Conservation (phyloP, 192 early-diverging fungal genomes). For the Coemansia interrupta region DNA sequence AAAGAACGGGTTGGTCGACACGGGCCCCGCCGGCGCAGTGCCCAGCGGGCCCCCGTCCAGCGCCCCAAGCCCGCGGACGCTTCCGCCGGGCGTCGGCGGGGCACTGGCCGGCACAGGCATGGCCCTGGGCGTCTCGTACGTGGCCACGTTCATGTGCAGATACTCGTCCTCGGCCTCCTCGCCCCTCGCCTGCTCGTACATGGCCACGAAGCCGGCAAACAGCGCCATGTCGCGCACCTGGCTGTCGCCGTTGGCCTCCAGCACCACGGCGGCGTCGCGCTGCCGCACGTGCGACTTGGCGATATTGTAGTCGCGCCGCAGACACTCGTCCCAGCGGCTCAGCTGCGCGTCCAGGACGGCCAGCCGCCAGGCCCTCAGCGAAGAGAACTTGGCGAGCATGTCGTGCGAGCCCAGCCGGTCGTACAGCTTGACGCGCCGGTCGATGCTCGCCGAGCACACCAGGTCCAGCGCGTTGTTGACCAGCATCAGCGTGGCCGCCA, state of each 20-base stretch:
- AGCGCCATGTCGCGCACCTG: conserved; percentile 14
- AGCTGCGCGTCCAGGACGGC: conserved; percentile 28
- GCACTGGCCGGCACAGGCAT: conserved; percentile 20
- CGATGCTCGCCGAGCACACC: conserved; percentile 19
- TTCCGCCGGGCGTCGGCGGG: conserved; percentile 18
- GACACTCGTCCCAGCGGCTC: conserved; percentile 35
- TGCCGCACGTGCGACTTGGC: conserved; percentile 20
- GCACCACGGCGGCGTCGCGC: conserved; percentile 11
- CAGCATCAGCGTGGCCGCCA: conserved; percentile 28
- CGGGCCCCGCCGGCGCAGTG: not conserved
- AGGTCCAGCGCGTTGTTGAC: conserved; percentile 20
- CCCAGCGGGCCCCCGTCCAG: too few species aligned
- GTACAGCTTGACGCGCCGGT: conserved; percentile 34
- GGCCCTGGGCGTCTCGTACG: conserved; percentile 8
- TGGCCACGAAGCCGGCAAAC: conserved; percentile 32
- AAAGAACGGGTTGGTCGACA: conserved; percentile 33
- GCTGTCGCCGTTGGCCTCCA: conserved; percentile 34
- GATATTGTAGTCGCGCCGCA: conserved; percentile 48
- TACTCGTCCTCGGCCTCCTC: conserved; percentile 35
- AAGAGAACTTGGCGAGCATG: conserved; percentile 29
- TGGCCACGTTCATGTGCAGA: conserved; percentile 28
- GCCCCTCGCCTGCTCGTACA: conserved; percentile 30
- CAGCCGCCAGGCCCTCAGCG: conserved; percentile 22
- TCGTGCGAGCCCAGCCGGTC: conserved; percentile 29
- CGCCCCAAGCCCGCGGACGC: not conserved